These are phyloP conservation scores for Hortaea werneckii DNA, from an alignment of 2,329 filamentous ascomycete genomes.

Conservation along the genomic window DNA sequence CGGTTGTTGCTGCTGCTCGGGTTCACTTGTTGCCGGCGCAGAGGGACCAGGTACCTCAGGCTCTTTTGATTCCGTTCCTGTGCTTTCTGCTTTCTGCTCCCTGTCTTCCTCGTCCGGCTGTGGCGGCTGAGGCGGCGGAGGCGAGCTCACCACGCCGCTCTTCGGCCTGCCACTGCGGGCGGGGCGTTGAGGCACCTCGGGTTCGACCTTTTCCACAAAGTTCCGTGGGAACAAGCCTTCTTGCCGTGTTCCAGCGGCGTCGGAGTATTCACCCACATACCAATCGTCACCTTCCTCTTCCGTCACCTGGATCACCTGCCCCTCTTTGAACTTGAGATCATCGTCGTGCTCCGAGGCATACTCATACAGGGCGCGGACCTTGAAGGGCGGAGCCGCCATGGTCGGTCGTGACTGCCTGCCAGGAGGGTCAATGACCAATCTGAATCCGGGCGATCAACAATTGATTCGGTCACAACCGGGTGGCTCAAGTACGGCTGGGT, in stretches of 20 bases:
- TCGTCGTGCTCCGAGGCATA: slow-evolving; percentile 90
- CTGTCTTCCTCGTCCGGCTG: slow-evolving; percentile 3
- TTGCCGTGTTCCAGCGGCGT: slow-evolving; percentile 61
- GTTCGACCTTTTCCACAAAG: slow-evolving; percentile 95
- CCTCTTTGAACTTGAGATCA: slow-evolving; percentile 75
- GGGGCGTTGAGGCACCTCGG: slow-evolving; percentile 78
- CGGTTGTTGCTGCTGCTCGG: slow-evolving; percentile 17
- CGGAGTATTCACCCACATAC: slow-evolving; percentile 81
- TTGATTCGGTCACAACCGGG: too few relatives aligned
- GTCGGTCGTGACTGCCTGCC: background rate
- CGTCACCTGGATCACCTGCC: slow-evolving; percentile 88
- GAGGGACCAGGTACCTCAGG: slow-evolving; percentile 17
- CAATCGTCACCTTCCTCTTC: slow-evolving; percentile 89
- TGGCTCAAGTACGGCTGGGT: too few relatives aligned
- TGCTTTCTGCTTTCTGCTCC: slow-evolving; percentile 5
- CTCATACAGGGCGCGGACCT: slow-evolving; percentile 92
- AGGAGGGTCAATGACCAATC: too few relatives aligned
- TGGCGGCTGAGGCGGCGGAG: slow-evolving; percentile 19
- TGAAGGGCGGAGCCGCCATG: slow-evolving; percentile 45
- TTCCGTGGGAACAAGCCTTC: slow-evolving; percentile 91
- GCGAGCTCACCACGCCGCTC: slow-evolving; percentile 40
- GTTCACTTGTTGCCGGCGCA: slow-evolving; percentile 25
- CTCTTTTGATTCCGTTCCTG: slow-evolving; percentile 2
- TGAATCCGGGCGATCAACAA: too few relatives aligned
- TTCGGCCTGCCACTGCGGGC: slow-evolving; percentile 58